Percentiles rank a stretch among this genome's conserved stretches.
Evolutionary conservation across 495 filamentous ascomycete species (phyloP).

Genomic region (Terfezia boudieri): DNA sequence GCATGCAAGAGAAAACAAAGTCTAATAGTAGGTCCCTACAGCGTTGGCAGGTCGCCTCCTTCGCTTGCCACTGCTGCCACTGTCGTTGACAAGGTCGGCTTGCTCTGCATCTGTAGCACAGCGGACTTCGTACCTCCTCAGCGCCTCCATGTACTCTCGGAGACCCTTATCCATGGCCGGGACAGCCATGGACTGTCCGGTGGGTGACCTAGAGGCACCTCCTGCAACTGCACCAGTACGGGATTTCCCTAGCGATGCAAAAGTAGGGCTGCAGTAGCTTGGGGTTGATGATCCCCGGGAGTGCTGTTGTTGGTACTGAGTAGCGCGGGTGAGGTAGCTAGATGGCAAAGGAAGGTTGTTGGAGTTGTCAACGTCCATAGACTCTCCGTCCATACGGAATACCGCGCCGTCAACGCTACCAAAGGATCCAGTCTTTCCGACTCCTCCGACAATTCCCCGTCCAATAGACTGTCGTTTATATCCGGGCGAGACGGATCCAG

Average conservation of each 20-base stretch:
- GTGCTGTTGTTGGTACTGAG: neutral
- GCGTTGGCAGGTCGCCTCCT: too few species aligned
- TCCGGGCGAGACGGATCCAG: neutral
- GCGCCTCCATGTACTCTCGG: neutral
- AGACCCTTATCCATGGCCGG: neutral
- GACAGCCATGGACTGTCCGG: neutral
- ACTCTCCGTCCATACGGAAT: neutral
- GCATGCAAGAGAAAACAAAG: too few species aligned
- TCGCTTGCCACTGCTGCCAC: too few species aligned
- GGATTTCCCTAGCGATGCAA: neutral
- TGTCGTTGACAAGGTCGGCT: neutral
- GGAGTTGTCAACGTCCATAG: neutral
- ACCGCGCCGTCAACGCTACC: neutral
- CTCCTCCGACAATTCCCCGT: neutral
- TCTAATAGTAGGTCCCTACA: too few species aligned
- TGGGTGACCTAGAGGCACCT: neutral
- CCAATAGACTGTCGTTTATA: neutral
- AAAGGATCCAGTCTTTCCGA: neutral
- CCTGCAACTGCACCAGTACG: neutral
- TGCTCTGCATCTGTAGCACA: neutral
- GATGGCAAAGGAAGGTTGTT: neutral
- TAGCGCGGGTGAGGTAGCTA: neutral
- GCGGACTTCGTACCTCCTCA: neutral
- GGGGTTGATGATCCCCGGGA: neutral
- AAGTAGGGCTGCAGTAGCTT: neutral